Evolutionary conservation across 169 alveolate genomes (phyloP).

Genomic region (Cryptosporidium muris): DNA sequence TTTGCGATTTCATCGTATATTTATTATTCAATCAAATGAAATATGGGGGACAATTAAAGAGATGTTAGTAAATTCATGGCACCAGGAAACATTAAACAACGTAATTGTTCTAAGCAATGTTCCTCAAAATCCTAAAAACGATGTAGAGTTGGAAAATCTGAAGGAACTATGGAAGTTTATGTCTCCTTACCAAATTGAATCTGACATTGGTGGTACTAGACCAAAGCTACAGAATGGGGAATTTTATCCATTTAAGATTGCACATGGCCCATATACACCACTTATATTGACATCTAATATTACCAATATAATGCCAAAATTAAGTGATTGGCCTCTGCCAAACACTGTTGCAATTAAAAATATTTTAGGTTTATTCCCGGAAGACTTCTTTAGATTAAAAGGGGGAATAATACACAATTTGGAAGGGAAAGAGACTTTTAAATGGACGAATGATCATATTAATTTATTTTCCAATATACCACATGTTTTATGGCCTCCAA

Average conservation of each 20-base stretch:
- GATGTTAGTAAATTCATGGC: slow-evolving; percentile 12
- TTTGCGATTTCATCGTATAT: slow-evolving; percentile 22
- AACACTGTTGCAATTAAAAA: slow-evolving; percentile 14
- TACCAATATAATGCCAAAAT: slow-evolving; percentile 4
- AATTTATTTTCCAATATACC: slow-evolving; percentile 3
- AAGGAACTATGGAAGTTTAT: slow-evolving; percentile 57
- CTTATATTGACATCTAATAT: background rate
- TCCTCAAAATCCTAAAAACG: slow-evolving; percentile 27
- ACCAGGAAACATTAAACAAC: slow-evolving; percentile 17
- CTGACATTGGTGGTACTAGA: slow-evolving; percentile 53
- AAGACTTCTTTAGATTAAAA: slow-evolving; percentile 12
- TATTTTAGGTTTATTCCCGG: slow-evolving; percentile 14
- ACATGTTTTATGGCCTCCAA: no score
- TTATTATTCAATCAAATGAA: slow-evolving; percentile 11
- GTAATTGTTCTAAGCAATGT: slow-evolving; percentile 19
- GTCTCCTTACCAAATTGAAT: slow-evolving; percentile 38
- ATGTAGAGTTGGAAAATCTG: background rate
- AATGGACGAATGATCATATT: slow-evolving; percentile 10
- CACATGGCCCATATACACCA: slow-evolving; percentile 46
- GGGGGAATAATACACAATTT: background rate
- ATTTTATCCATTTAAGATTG: slow-evolving; percentile 49
- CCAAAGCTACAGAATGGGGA: slow-evolving; percentile 19
- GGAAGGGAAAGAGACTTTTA: slow-evolving; percentile 19
- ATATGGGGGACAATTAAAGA: slow-evolving; percentile 43
- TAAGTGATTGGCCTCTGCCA: slow-evolving; percentile 45